Percentiles rank a stretch among this genome's conserved stretches.
Evolutionary conservation across 345 rosid genomes (phyloP).

Genomic region (Eutrema yunnanense): DNA sequence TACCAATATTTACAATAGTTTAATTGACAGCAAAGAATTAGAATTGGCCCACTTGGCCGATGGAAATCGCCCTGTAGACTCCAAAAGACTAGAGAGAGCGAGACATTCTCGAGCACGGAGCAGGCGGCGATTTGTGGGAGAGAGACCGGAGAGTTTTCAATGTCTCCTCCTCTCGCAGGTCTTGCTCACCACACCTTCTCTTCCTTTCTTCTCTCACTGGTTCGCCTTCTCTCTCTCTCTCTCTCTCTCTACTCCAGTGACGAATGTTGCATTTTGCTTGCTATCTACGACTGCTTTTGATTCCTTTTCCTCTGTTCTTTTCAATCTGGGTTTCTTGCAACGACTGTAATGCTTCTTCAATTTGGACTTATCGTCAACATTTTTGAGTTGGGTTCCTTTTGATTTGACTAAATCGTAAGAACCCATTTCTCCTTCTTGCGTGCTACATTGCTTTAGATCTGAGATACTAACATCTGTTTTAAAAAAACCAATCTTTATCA

Average conservation of each 20-base stretch:
- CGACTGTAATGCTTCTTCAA: background rate
- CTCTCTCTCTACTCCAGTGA: background rate
- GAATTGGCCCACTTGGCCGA: constrained; percentile 21
- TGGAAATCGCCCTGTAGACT: constrained; percentile 11
- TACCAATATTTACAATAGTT: background rate
- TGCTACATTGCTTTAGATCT: constrained; percentile 26
- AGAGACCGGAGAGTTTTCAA: constrained; percentile 8
- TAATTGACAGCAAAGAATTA: background rate
- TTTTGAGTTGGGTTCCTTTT: background rate
- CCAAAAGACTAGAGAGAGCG: constrained; percentile 5
- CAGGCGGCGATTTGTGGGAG: constrained; percentile 18
- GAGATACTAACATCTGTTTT: background rate
- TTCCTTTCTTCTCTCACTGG: constrained; percentile 23
- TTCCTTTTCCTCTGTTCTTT: background rate
- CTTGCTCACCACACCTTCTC: constrained; percentile 18
- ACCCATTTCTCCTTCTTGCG: background rate
- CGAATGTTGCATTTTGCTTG: constrained; percentile 24
- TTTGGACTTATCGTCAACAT: background rate
- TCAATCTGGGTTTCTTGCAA: constrained; percentile 16
- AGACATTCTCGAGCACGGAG: constrained; percentile 17
- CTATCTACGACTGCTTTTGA: constrained; percentile 14
- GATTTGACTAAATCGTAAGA: background rate
- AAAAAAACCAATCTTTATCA: background rate
- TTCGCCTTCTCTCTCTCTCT: constrained; percentile 2
- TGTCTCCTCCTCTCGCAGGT: constrained; percentile 27